Evolutionary conservation across 2,329 filamentous ascomycete species (phyloP), one percentile per base, ranked within the genome.

Genomic region (Phoma herbarum): DNA sequence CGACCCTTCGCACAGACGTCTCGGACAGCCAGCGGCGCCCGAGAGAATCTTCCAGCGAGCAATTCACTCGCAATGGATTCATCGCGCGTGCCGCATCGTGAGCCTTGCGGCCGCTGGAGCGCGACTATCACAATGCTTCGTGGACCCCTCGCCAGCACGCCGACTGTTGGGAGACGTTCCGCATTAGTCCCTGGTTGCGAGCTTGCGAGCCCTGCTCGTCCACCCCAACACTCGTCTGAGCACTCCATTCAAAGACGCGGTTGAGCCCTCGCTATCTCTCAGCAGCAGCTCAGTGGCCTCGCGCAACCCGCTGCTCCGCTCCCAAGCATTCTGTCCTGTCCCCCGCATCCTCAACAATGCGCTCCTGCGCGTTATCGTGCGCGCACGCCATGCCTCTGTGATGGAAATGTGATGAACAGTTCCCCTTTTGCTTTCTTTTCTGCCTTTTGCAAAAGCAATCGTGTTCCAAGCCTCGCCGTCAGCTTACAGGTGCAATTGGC

Each of bases 121-220:
- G 35, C 18, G 35, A 39, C 35, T 39, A 39, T 39, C 35, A 39
- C 35, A 39, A 39, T 50, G 59, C 54, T 48, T 52, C 51, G 42
- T 54, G 33, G 41, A 43, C 31, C 35, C 35, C 16, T 31, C 26
- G 26, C 16, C n/a, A 52, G 22, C 11, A 25, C 37, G 43, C 50
- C 46, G 23, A 22, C 39, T 66, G 66, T 69, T 69, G 66, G 62
- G 66, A 63, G 31, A 29, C 29, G 43, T 60, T 65, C 66, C 62
- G 63, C 57, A 69, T 66, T 68, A 68, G 65, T 64, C 57, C 46
- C 52, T 52, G 52, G 48, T 64, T 66, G 65, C 61, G 63, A 66
- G 60, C 41, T 64, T 66, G 65, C 61, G 63, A 66, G 60, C 41
- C 33, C 63, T 64, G 60, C 58, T 52, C 33, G 47, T 51, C 47